Base-by-base conservation (phyloP, 495 filamentous ascomycete genomes). In the Rusavskia elegans region DNA sequence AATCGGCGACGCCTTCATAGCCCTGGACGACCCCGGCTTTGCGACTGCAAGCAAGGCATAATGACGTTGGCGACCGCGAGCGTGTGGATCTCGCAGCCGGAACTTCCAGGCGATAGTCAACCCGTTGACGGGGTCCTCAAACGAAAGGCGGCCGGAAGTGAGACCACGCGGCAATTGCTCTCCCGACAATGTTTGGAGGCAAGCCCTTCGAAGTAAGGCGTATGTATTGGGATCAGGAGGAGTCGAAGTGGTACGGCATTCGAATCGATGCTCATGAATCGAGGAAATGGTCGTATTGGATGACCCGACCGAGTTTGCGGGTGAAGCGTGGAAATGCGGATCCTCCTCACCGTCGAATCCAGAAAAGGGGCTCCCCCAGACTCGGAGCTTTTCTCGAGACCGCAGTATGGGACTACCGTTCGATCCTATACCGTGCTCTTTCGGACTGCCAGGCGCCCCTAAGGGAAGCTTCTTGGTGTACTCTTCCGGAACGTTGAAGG, bases 51-150 rank as follows among this genome's bases (percentile, higher is more conserved):
- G 71, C 41, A 96, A 75, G 40, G 89, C 88, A 66, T 96, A 96
- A 40, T 85, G 83, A 53, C 89, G 81, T 57, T 83, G 79, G 55
- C 85, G 80, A 41, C 89, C 89, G 36, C 89, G 87, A 17, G 89
- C 88, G 67, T 89, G 83, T 20, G 88, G 76, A 63, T 96, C 89
- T 17, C 83, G 80, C 10, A 95, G 82, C 21, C 87, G 86, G 63
- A 96, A 95, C 59, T 93, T 83, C 64, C 86, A 94, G 53, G 89
- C 89, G 11, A 90, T 90, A 3, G 89, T 94, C 67, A 90, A 93
- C 42, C 89, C 90, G 3, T 83, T 79, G 1, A 75, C 67, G 3
- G 82, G 74, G 58, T 95, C 89, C 23, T 88, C 88, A 56, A 95
- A 96, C 58, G 86, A 87, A 39, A 96, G 74, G 11, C 86, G 85